phyloP scores from a whole-genome alignment of 495 filamentous ascomycete species.

The Pyronema domesticum region DNA sequence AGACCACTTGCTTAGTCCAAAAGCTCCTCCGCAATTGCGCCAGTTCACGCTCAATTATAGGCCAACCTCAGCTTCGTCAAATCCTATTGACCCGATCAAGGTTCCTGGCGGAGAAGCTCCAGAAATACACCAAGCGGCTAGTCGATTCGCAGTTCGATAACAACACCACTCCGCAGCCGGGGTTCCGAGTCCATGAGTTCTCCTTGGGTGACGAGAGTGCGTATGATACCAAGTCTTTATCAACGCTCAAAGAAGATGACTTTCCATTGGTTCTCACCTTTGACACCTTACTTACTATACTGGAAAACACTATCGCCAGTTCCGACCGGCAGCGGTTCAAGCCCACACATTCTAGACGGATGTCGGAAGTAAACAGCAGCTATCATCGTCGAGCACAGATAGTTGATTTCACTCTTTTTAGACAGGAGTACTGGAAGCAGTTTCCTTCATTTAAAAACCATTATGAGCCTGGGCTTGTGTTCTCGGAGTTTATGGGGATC shows the following conservation, averaged over 20 bases:
- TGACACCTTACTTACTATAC: conserved; percentile 24
- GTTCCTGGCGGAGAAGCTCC: conserved; percentile 26
- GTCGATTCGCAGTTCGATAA: conserved; percentile 15
- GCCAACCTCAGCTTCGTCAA: conserved; percentile 21
- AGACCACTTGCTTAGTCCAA: conserved; percentile 31
- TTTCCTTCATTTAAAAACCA: conserved; percentile 17
- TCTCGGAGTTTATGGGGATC: conserved; percentile 32
- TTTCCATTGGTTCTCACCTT: conserved; percentile 32
- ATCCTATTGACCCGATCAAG: conserved; percentile 30
- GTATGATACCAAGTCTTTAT: conserved; percentile 9
- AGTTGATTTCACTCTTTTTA: conserved; percentile 27
- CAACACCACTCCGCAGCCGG: background rate
- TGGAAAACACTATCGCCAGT: conserved; percentile 24
- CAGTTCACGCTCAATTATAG: conserved; percentile 3
- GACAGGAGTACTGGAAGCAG: conserved; percentile 28
- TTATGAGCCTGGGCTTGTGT: conserved; percentile 25
- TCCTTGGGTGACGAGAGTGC: conserved; percentile 9
- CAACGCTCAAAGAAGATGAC: conserved; percentile 18
- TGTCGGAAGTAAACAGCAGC: no score
- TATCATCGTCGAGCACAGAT: conserved; percentile 10
- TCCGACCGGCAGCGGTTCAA: conserved; percentile 8
- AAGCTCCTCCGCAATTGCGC: conserved; percentile 26
- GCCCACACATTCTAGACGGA: no score
- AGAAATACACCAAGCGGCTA: conserved; percentile 22
- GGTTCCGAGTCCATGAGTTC: background rate